Base-by-base conservation (phyloP, 108 stramenopile genomes). In the Bacterosira constricta region DNA sequence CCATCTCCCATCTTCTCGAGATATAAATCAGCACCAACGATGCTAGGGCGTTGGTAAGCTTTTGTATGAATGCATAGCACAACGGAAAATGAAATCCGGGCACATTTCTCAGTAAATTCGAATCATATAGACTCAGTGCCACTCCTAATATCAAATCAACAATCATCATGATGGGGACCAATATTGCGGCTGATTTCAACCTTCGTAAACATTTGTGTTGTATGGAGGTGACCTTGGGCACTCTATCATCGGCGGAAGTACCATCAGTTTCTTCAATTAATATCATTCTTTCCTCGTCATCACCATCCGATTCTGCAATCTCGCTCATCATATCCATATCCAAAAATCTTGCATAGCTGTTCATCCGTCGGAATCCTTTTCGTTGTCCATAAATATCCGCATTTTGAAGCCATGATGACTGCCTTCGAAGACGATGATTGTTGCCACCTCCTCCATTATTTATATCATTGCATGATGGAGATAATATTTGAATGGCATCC, bases 1-100 rank as follows among this genome's bases (percentile, higher is more conserved):
- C 68, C 31, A 12, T 61, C 25, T 61, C 70, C 70, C 57, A 58
- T 26, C 37, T 49, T 26, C 70, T 11, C 25, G 57, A 59, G 6
- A 71, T 26, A 50, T 17, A 60, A 61, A 71, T 71, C 27, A 71
- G 38, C 18, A 61, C 29, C 49, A 71, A 51, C 4, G 70, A 71
- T 1, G 70, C 70, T 2, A 71, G 10, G 34, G 70, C 70, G 50
- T 71, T 71, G 6, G 70, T 71, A 23, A 50, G 17, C 32, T 71
- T 71, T 58, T 71, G 70, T 1, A 37, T 61, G 49, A 55, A 49
- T 13, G 70, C 70, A 39, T 71, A 71, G 17, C 50, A 61, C 38
- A 62, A 20, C 35, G 70, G 70, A 21, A 71, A 71, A 61, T 41
- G 70, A 71, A 71, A 71, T 2, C 50, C 70, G 0, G 70, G 60